Evolutionary conservation across 768 basidiomycete genomes (phyloP).

Genomic region (Sistotremastrum suecicum): DNA sequence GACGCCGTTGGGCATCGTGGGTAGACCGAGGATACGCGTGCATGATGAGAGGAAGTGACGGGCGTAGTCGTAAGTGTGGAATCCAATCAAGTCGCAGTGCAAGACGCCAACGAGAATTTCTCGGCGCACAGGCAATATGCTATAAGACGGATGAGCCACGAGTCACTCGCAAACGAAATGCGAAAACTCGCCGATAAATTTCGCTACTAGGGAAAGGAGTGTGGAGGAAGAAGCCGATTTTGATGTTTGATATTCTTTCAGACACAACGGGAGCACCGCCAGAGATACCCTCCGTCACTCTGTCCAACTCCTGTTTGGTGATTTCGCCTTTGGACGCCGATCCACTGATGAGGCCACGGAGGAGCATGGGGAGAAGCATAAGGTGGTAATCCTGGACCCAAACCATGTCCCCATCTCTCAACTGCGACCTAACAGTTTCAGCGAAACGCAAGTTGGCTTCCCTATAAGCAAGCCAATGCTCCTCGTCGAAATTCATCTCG

Average conservation of each 20-base stretch:
- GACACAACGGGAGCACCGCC: slow-evolving; percentile 27
- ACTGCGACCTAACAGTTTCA: slow-evolving; percentile 67
- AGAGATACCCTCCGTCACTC: slow-evolving; percentile 61
- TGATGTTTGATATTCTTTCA: slow-evolving; percentile 47
- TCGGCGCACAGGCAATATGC: slow-evolving; percentile 90
- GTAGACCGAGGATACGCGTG: slow-evolving; percentile 86
- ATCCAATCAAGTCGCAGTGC: slow-evolving; percentile 94
- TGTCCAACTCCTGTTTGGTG: slow-evolving; percentile 45
- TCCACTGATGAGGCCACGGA: slow-evolving; percentile 82
- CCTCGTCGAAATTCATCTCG: slow-evolving; percentile 99
- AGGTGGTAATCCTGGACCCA: slow-evolving; percentile 99
- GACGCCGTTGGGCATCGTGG: slow-evolving; percentile 97
- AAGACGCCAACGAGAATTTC: slow-evolving; percentile 95
- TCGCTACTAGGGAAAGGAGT: slow-evolving; percentile 97
- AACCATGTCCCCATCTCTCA: slow-evolving; percentile 82
- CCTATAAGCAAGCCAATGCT: slow-evolving; percentile 95
- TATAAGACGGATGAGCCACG: slow-evolving; percentile 17
- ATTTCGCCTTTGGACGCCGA: slow-evolving; percentile 39
- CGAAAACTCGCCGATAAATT: slow-evolving; percentile 68
- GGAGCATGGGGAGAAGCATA: slow-evolving; percentile 93
- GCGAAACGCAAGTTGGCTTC: slow-evolving; percentile 95
- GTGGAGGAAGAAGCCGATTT: slow-evolving; percentile 97
- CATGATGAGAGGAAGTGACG: slow-evolving; percentile 98
- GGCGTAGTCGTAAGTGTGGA: slow-evolving; percentile 99
- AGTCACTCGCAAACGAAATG: slow-evolving; percentile 4